Base-by-base conservation (phyloP, 352 stramenopile species). In the Pythium apleroticum region DNA sequence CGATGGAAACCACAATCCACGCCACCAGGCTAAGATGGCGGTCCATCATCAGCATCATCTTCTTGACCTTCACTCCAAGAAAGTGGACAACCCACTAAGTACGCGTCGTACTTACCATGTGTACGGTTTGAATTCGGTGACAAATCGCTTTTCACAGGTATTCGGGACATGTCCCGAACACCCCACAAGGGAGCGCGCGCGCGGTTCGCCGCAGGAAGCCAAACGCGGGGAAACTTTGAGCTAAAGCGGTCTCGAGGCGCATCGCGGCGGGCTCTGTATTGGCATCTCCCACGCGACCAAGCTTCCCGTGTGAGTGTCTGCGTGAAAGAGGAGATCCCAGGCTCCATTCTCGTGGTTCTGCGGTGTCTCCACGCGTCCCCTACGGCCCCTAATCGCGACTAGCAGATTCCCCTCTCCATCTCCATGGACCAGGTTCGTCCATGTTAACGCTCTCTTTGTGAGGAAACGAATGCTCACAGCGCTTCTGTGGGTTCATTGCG, bases 241-340 rank as follows among this genome's bases (percentile, higher is more conserved):
- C 50, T n/a, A 15, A 19, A 4, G 30, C 25, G 43, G 43, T 28
- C 2, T 50, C 43, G 12, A 50, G 43, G 20, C 50, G n/a, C 28
- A 5, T 20, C 25, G 12, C 30, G 46, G 50, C 50, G 50, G 17
- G 27, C 50, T 57, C 30, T 25, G 7, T 57, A 57, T 57, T 27
- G 50, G n/a, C 50, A 43, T 17, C 50, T 20, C 12, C 7, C 17
- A 25, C 12, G 28, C 27, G 27, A 39, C 25, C 7, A 45, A 43
- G 12, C n/a, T 3, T 12, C 43, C 31, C 5, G 30, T 22, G n/a
- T 28, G 17, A 30, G 33, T 24, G 10, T 41, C 48, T 57, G 3
- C 12, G 35, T n/a, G 55, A 60, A 35, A 69, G 63, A 63, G 50
- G 25, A 55, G 33, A 65, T 65, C 56, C 19, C 54, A 41, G 30